phyloP scores from a whole-genome alignment of 192 early-diverging fungal genomes.

The Backusella westeae region DNA sequence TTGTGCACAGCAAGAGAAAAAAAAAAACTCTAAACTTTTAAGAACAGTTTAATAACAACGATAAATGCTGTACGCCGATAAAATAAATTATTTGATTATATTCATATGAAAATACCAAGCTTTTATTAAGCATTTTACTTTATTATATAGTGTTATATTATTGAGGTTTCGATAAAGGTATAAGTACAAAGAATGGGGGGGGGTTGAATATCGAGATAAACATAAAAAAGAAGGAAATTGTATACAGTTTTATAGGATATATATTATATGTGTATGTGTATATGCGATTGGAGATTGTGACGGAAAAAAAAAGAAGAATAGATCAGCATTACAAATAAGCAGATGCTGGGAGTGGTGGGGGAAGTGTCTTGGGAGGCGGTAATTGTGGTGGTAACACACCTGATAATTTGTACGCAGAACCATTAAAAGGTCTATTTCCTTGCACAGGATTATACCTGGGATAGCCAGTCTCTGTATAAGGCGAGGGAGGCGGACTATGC shows the following conservation, averaged over 20 bases:
- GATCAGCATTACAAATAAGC: conserved; percentile 6
- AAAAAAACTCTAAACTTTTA: background rate
- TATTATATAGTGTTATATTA: background rate
- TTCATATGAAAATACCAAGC: conserved; percentile 2
- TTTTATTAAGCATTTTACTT: background rate
- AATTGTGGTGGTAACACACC: conserved; percentile 1
- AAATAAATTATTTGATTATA: conserved; percentile 2
- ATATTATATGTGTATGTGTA: background rate
- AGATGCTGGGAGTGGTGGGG: background rate
- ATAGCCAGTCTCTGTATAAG: background rate
- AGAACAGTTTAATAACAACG: background rate
- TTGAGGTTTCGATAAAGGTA: background rate
- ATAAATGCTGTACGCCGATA: background rate
- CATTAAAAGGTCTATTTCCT: background rate
- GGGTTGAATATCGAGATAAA: background rate
- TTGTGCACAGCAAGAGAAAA: background rate
- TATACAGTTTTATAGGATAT: background rate
- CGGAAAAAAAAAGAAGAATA: background rate
- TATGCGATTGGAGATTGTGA: background rate
- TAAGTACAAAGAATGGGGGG: conserved; percentile 1
- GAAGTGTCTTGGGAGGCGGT: background rate
- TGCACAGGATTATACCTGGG: background rate
- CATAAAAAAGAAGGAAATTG: background rate
- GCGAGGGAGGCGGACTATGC: background rate
- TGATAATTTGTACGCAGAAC: background rate